Evolutionary conservation across 2,329 filamentous ascomycete genomes (phyloP), one percentile per base, ranked within the genome.

Genomic region (Pseudogymnoascus sp.): DNA sequence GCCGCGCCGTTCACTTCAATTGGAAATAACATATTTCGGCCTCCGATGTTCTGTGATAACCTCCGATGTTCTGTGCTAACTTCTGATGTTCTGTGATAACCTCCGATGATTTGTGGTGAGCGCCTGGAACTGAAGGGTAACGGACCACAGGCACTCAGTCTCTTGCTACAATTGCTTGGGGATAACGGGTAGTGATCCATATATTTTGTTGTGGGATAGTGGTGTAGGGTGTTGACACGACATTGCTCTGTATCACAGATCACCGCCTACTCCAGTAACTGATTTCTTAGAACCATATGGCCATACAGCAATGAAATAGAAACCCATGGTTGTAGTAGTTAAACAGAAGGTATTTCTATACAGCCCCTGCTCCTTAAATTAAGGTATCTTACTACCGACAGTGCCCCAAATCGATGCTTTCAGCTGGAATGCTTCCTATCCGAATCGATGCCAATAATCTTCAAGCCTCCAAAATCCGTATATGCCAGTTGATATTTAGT

Each of bases 401-500:
- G 15, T 53, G 9, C 15, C n/a, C 23, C 23, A 53, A 31, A 31
- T 29, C 26, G 7, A 26, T 35, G 17, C 17, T 1, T 35, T 56
- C 1, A 56, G 26, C 17, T 33, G 59, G 70, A 66, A 65, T 72
- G 78, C 68, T 79, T 80, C 63, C 75, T 74, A 59, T 80, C 80
- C 21, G 74, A 70, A 67, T 85, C 83, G 38, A 83, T 76, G 10
- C 87, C 87, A 59, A 61, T 61, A 64, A 92, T 90, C 70, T 88
- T 86, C 64, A 93, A 74, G 60, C 65, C 68, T 0, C 87, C 87
- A 37, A 84, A 75, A 70, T 93, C 89, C 61, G 84, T 84, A 72
- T 91, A 92, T 1, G 89, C 90, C 64, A 93, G 75, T 68, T 83
- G 86, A 73, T 93, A 93, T 63, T 86, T 81, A 44, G 83, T 87